Conservation (phyloP, 306 rosid genomes). For the Parietaria judaica region DNA sequence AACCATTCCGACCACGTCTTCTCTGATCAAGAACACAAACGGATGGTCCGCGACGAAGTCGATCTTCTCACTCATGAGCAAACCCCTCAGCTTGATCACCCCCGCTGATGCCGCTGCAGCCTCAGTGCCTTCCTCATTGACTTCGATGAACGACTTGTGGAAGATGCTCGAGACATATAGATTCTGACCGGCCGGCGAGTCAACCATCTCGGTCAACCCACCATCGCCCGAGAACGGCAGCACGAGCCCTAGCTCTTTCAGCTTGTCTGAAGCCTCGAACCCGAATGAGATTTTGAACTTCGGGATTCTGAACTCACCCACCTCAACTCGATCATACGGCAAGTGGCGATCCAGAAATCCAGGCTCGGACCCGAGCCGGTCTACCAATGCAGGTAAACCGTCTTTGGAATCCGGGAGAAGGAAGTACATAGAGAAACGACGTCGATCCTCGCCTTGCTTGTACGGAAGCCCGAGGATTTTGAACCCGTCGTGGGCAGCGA, state of each 20-base stretch:
- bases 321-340: constrained; percentile 31
- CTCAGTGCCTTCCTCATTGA: constrained; percentile 82
- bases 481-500: constrained; percentile 43
- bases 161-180: constrained; percentile 46
- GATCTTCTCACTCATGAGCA: background rate
- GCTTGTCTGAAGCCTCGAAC: constrained; percentile 36
- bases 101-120: constrained; percentile 62
- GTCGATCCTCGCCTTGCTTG: constrained; percentile 50
- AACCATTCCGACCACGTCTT: constrained; percentile 52
- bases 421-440: constrained; percentile 54
- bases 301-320: constrained; percentile 66
- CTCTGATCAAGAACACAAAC: constrained; percentile 60
- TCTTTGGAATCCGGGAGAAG: constrained; percentile 64
- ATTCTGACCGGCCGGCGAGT: constrained; percentile 30
- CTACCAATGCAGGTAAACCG: constrained; percentile 56
- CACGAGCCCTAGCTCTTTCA: constrained; percentile 57
- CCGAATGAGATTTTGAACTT: constrained; percentile 66
- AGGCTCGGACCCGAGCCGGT: constrained; percentile 44
- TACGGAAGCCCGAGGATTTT: constrained; percentile 70
- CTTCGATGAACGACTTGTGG: constrained; percentile 69
- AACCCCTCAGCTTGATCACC: constrained; percentile 1
- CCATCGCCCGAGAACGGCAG: constrained; percentile 48
- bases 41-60: constrained; percentile 86
- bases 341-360: constrained; percentile 44
- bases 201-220: constrained; percentile 68